Evolutionary conservation across 371 early-diverging fungal genomes (phyloP).

Genomic region (Funneliformis caledonium): DNA sequence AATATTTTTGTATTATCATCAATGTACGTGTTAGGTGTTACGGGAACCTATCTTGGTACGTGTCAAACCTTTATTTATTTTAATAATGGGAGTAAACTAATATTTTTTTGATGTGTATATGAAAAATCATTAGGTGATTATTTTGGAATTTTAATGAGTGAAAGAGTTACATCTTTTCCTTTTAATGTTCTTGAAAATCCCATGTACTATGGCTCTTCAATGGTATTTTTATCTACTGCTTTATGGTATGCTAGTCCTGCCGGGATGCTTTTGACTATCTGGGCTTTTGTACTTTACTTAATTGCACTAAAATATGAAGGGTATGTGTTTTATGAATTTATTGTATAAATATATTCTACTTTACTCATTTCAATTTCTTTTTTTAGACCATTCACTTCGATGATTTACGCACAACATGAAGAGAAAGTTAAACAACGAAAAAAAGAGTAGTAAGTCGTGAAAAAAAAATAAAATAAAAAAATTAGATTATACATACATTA

Average conservation of each 20-base stretch:
- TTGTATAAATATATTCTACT: background rate
- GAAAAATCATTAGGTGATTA: conserved; percentile 75
- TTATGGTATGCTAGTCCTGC: conserved; percentile 75
- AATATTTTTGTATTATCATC: conserved; percentile 82
- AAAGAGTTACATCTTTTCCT: conserved; percentile 87
- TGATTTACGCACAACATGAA: conserved; percentile 77
- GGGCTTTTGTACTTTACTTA: conserved; percentile 75
- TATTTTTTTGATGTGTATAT: background rate
- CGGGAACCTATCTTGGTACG: conserved; percentile 88
- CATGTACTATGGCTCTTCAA: conserved; percentile 93
- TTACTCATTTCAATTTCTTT: background rate
- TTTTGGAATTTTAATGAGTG: conserved; percentile 91
- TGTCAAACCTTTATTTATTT: background rate
- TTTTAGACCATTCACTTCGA: conserved; percentile 71
- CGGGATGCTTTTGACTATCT: conserved; percentile 71
- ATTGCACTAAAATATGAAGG: conserved; percentile 82
- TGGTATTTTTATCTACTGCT: conserved; percentile 84
- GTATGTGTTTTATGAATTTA: conserved; percentile 47
- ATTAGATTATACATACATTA: too few species aligned
- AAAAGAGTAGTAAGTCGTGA: background rate
- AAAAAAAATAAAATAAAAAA: background rate
- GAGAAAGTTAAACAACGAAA: conserved; percentile 40
- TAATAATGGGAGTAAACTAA: background rate
- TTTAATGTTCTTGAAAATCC: conserved; percentile 92
- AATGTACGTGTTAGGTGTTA: conserved; percentile 86